Evolutionary conservation across 371 early-diverging fungal species (phyloP).

Genomic region (Mucor racemosus): DNA sequence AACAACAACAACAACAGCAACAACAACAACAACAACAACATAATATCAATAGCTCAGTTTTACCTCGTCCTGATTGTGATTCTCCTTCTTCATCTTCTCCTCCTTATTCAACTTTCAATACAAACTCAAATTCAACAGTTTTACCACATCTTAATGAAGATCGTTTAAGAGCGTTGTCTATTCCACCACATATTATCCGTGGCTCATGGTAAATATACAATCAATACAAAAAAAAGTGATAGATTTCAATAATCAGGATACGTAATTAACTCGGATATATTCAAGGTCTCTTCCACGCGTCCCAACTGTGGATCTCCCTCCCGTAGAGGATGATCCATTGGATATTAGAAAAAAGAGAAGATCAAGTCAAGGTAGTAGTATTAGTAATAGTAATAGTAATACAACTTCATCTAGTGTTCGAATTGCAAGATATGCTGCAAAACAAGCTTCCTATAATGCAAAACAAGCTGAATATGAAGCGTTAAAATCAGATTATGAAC

Average conservation of each 20-base stretch:
- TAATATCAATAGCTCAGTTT: background rate
- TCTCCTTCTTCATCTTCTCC: slow-evolving; percentile 8
- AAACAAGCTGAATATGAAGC: slow-evolving; percentile 30
- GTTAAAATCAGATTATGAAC: slow-evolving; percentile 19
- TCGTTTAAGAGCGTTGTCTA: slow-evolving; percentile 11
- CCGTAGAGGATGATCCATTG: slow-evolving; percentile 2
- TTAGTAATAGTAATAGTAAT: background rate
- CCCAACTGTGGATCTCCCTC: slow-evolving; percentile 8
- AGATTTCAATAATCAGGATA: background rate
- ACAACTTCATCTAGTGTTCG: background rate
- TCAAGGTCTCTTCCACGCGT: slow-evolving; percentile 24
- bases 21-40: background rate
- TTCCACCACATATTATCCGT: slow-evolving; percentile 4
- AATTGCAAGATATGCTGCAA: slow-evolving; percentile 20
- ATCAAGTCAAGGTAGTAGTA: background rate
- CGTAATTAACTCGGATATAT: background rate
- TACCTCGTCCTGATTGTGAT: slow-evolving; percentile 1
- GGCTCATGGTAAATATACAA: slow-evolving; percentile 20
- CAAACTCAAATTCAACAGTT: background rate
- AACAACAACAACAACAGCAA: too few relatives aligned
- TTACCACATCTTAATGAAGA: slow-evolving; percentile 21
- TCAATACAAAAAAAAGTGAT: background rate
- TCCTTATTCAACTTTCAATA: background rate
- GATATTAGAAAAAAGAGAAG: background rate
- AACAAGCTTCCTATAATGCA: slow-evolving; percentile 26